Evolutionary conservation across 371 early-diverging fungal species (phyloP).

Genomic region (Mortierella sp.): DNA sequence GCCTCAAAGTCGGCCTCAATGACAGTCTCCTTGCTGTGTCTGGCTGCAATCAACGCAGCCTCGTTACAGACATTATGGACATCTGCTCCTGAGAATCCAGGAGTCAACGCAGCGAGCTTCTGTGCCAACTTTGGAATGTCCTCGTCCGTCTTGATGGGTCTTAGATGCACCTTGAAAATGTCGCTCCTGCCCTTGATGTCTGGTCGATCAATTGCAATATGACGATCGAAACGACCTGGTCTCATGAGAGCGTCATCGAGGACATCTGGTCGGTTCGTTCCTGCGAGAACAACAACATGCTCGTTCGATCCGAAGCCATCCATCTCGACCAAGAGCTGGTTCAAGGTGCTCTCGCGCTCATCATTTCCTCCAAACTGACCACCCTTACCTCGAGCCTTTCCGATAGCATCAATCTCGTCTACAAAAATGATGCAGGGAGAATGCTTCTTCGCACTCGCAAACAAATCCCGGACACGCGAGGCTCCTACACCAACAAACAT

Average conservation of each 20-base stretch:
- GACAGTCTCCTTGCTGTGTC: conserved; percentile 82
- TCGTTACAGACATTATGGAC: conserved; percentile 99
- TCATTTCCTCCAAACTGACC: conserved; percentile 97
- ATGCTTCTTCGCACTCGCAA: conserved; percentile 96
- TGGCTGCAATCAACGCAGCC: conserved; percentile 98
- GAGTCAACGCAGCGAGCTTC: conserved; percentile 93
- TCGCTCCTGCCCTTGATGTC: conserved; percentile 95
- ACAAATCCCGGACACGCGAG: conserved; percentile 96
- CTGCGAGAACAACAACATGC: conserved; percentile 95
- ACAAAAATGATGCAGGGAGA: conserved; percentile 99
- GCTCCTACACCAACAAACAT: conserved; percentile 99
- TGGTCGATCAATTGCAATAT: conserved; percentile 96
- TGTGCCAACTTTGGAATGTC: conserved; percentile 81
- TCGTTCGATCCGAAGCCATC: conserved; percentile 95
- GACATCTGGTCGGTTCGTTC: conserved; percentile 94
- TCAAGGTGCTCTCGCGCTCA: conserved; percentile 97
- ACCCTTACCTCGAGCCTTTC: conserved; percentile 95
- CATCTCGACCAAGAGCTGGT: conserved; percentile 99
- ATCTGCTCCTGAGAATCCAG: conserved; percentile 99
- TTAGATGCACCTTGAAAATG: conserved; percentile 96
- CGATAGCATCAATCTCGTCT: conserved; percentile 99
- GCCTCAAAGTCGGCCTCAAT: conserved; percentile 92
- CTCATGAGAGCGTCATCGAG: conserved; percentile 93
- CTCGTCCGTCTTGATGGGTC: conserved; percentile 92
- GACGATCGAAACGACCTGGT: conserved; percentile 99